Conservation (phyloP, 192 early-diverging fungal species). For the Gorgonomyces haynaldii region DNA sequence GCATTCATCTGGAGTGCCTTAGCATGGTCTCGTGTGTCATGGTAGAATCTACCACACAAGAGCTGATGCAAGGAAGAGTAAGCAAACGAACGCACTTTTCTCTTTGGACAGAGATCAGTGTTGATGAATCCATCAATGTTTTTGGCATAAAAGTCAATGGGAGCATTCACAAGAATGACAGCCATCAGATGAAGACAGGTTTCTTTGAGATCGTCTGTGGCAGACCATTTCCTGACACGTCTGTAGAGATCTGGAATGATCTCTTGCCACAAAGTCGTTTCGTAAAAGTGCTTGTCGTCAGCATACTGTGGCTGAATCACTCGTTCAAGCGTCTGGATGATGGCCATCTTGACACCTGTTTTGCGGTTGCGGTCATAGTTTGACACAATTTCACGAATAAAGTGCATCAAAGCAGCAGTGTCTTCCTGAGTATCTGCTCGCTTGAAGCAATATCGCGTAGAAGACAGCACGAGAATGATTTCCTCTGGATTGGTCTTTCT, state of each 20-base stretch:
- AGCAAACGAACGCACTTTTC: slow-evolving; percentile 22
- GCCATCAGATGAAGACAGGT: slow-evolving; percentile 22
- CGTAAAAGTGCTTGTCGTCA: slow-evolving; percentile 12
- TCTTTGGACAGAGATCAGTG: slow-evolving; percentile 21
- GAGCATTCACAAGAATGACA: slow-evolving; percentile 30
- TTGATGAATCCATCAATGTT: slow-evolving; percentile 23
- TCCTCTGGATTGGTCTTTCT: slow-evolving; percentile 28
- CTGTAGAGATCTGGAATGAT: slow-evolving; percentile 24
- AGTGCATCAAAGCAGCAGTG: slow-evolving; percentile 18
- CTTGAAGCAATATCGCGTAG: slow-evolving; percentile 28
- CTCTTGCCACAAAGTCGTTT: slow-evolving; percentile 9
- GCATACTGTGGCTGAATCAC: slow-evolving; percentile 28
- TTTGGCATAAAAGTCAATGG: slow-evolving; percentile 27
- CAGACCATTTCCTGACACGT: slow-evolving; percentile 24
- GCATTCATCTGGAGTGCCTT: background rate
- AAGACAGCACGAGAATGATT: slow-evolving; percentile 27
- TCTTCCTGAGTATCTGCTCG: slow-evolving; percentile 12
- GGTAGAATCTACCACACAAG: slow-evolving; percentile 31
- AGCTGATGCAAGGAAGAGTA: slow-evolving; percentile 31
- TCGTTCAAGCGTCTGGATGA: slow-evolving; percentile 34
- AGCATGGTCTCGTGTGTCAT: slow-evolving; percentile 24
- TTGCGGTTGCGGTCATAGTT: no score
- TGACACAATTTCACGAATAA: slow-evolving; percentile 21
- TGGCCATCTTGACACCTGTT: slow-evolving; percentile 22
- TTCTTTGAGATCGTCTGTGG: slow-evolving; percentile 24